Percentiles rank a stretch among this genome's conserved stretches.
Conservation (phyloP, 2,329 filamentous ascomycete genomes). For the Aspergillus sp. region DNA sequence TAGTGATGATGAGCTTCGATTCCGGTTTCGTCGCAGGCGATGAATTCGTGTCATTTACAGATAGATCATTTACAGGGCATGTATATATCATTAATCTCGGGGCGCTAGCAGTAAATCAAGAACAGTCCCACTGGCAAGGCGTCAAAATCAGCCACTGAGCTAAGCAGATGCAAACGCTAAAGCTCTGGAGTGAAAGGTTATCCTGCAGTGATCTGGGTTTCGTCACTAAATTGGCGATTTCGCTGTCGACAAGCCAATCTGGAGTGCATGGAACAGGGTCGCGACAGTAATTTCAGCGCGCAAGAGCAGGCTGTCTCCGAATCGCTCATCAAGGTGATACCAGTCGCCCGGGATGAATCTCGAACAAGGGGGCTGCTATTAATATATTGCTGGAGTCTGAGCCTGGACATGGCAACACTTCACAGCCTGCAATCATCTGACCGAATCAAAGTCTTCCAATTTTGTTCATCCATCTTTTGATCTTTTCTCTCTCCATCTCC, state of each 20-base stretch:
- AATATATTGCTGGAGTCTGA: not conserved
- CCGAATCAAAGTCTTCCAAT: not conserved
- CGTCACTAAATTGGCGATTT: not conserved
- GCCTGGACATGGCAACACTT: not conserved
- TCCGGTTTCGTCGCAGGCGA: constrained; percentile 53
- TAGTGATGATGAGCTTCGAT: constrained; percentile 58
- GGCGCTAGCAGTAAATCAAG: not conserved
- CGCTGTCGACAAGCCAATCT: not conserved
- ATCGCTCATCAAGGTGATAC: not conserved
- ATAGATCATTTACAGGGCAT: constrained; percentile 2
- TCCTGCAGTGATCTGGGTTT: not conserved
- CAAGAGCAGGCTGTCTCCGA: not conserved
- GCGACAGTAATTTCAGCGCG: not conserved
- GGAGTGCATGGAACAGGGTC: not conserved
- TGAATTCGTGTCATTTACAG: constrained; percentile 15
- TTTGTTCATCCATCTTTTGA: not conserved
- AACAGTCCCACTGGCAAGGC: not conserved
- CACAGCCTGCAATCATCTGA: constrained; percentile 7
- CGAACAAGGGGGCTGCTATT: constrained; percentile 12
- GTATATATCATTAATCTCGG: not conserved
- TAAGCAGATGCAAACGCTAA: not conserved
- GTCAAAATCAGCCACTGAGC: not conserved
- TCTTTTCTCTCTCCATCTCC: not conserved
- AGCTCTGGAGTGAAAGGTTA: not conserved
- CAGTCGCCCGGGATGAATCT: not conserved